Evolutionary conservation across 371 early-diverging fungal genomes (phyloP).

Genomic region (Nematocida displodere): DNA sequence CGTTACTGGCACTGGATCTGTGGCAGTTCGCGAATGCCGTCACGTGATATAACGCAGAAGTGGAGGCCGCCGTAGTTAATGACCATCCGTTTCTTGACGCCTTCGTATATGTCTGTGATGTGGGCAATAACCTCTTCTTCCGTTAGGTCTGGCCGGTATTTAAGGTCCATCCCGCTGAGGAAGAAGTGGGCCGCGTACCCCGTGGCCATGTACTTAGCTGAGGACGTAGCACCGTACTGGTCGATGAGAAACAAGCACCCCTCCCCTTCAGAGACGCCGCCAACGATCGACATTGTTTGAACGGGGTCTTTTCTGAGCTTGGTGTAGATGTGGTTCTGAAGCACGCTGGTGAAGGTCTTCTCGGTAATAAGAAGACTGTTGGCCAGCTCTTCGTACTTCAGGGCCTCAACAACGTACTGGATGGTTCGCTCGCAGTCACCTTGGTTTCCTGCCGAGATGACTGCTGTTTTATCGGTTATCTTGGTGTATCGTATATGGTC

Average conservation of each 20-base stretch:
- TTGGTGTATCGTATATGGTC: conserved; percentile 49
- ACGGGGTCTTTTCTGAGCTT: conserved; percentile 39
- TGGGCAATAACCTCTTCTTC: conserved; percentile 44
- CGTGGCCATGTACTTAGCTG: conserved; percentile 41
- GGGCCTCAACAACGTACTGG: conserved; percentile 30
- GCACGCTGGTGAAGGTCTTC: conserved; percentile 37
- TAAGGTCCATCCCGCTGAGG: conserved; percentile 52
- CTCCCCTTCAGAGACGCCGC: conserved; percentile 37
- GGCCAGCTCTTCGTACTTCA: conserved; percentile 47
- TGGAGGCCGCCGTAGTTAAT: conserved; percentile 39
- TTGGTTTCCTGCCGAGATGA: conserved; percentile 54
- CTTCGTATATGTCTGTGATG: conserved; percentile 52
- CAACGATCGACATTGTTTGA: conserved; percentile 37
- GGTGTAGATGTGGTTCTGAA: conserved; percentile 52
- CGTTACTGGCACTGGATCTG: background rate
- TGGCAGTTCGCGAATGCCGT: conserved; percentile 8
- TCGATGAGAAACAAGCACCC: conserved; percentile 50
- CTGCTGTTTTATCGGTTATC: conserved; percentile 38
- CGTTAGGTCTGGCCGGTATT: conserved; percentile 41
- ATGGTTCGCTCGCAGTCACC: conserved; percentile 55
- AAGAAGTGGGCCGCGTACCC: conserved; percentile 57
- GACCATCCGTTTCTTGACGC: conserved; percentile 56
- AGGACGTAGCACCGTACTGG: conserved; percentile 55
- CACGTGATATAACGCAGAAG: conserved; percentile 44
- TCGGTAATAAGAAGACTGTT: conserved; percentile 44